phyloP scores from a whole-genome alignment of 371 early-diverging fungal species.

The Encephalitozoon cuniculi region DNA sequence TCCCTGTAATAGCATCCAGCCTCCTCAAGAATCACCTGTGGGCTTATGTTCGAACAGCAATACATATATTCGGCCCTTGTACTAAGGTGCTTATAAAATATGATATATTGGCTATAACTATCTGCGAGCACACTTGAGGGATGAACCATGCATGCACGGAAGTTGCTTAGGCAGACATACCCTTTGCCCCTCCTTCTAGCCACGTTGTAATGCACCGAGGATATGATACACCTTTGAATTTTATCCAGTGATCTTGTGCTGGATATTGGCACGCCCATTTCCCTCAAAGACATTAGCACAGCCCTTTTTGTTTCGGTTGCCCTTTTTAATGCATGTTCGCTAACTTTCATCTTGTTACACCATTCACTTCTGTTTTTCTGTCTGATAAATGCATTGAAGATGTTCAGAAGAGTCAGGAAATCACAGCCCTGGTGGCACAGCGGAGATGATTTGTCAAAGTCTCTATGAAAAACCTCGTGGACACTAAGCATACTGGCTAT shows the following conservation, averaged over 20 bases:
- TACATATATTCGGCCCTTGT: not conserved
- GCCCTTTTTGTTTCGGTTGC: not conserved
- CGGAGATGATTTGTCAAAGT: conserved; percentile 79
- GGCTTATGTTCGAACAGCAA: not conserved
- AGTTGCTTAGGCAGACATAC: not conserved
- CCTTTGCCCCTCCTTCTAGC: not conserved
- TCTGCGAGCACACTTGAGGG: not conserved
- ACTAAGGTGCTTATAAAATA: not conserved
- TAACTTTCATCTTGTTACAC: not conserved
- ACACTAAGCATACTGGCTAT: conserved; percentile 32
- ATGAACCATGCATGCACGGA: not conserved
- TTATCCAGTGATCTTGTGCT: not conserved
- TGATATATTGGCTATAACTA: not conserved
- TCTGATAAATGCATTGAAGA: not conserved
- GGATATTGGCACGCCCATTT: not conserved
- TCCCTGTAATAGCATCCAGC: not conserved
- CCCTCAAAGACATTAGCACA: not conserved
- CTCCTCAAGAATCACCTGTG: not conserved
- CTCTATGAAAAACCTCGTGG: conserved; percentile 63
- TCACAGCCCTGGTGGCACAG: conserved; percentile 88
- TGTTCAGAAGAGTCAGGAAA: conserved; percentile 64
- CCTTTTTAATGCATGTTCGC: not conserved
- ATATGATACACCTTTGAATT: conserved; percentile 1
- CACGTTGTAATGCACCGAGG: conserved; percentile 2
- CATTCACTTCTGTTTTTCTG: not conserved